phyloP scores from a whole-genome alignment of 345 rosid species.

The Zanthoxylum bungeanum region DNA sequence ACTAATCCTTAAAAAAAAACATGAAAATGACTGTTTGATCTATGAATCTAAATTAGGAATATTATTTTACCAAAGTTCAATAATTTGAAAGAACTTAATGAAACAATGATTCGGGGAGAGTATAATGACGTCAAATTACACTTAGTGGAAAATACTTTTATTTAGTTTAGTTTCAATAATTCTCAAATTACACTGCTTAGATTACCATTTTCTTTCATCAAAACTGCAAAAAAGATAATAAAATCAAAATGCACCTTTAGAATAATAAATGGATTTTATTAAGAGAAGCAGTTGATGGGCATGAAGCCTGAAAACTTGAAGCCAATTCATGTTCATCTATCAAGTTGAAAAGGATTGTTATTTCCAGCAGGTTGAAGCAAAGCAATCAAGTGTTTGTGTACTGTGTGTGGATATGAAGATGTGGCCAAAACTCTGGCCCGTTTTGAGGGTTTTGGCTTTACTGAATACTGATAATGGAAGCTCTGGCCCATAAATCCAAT shows the following conservation, averaged over 20 bases:
- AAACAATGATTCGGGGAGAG: no score
- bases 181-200: neutral
- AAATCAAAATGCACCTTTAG: neutral
- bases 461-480: neutral
- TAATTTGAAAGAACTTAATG: no score
- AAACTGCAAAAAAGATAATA: neutral
- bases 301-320: neutral
- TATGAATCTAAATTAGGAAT: neutral
- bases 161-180: no score
- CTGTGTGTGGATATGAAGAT: neutral
- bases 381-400: neutral
- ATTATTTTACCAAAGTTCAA: neutral
- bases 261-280: neutral
- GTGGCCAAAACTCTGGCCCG: neutral
- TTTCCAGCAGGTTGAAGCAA: neutral
- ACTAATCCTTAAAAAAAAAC: neutral
- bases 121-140: no score
- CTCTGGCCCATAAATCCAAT: constrained; percentile 5
- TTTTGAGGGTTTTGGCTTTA: neutral
- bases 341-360: neutral
- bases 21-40: constrained; percentile 1
- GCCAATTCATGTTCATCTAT: neutral
- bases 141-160: no score
- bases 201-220: neutral
- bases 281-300: neutral